These are phyloP conservation scores for Cyberlindnera euphorbiae DNA, from an alignment of 805 yeast genomes.

Conservation along the genomic window DNA sequence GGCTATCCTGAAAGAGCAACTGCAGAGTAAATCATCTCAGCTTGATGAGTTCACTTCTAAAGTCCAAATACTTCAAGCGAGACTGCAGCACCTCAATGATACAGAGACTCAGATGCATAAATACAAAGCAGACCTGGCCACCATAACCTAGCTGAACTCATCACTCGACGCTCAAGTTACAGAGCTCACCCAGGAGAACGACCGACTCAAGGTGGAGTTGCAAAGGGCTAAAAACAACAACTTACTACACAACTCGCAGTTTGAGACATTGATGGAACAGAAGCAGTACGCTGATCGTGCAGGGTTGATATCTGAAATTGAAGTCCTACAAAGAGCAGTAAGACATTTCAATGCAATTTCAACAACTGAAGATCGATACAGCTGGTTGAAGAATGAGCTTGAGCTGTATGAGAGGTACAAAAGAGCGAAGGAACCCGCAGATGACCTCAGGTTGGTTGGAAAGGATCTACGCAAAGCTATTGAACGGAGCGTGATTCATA, in stretches of 20 bases:
- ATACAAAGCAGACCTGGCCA: slow-evolving; percentile 22
- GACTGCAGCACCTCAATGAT: slow-evolving; percentile 31
- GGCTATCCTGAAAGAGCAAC: background rate
- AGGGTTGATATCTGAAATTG: slow-evolving; percentile 41
- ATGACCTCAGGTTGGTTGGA: slow-evolving; percentile 19
- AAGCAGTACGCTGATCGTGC: slow-evolving; percentile 30
- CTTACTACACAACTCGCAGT: slow-evolving; percentile 26
- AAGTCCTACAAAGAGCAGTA: slow-evolving; percentile 32
- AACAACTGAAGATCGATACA: too few species aligned
- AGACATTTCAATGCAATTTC: slow-evolving; percentile 4
- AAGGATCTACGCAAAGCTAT: slow-evolving; percentile 16
- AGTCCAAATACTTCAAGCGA: slow-evolving; percentile 40
- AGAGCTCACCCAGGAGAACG: slow-evolving; percentile 22
- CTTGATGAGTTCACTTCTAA: slow-evolving; percentile 43
- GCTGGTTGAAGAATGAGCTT: slow-evolving; percentile 14
- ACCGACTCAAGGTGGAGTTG: slow-evolving; percentile 23
- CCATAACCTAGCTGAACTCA: slow-evolving; percentile 10
- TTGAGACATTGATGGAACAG: slow-evolving; percentile 32
- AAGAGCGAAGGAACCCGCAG: slow-evolving; percentile 7
- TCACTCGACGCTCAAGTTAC: slow-evolving; percentile 14
- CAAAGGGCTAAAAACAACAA: slow-evolving; percentile 25
- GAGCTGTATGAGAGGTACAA: slow-evolving; percentile 6
- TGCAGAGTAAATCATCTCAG: background rate
- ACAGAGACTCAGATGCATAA: slow-evolving; percentile 26
- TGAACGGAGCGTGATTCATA: background rate